Evolutionary conservation across 2,329 filamentous ascomycete genomes (phyloP).

Genomic region (Hymenoscyphus occultus): DNA sequence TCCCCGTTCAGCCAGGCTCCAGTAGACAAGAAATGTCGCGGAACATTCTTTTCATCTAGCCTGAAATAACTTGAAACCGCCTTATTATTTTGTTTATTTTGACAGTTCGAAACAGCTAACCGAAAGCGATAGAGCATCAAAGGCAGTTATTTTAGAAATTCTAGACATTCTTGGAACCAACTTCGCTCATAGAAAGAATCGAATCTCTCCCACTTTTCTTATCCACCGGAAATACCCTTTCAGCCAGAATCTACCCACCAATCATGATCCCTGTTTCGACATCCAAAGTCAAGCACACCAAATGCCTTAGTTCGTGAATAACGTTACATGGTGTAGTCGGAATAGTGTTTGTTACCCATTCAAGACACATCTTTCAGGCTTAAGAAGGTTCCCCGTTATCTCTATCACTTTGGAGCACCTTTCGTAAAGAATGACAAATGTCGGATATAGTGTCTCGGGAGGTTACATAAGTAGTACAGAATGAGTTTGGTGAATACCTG

Average conservation of each 20-base stretch:
- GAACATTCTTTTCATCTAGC: too few species aligned
- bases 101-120: too few species aligned
- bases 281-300: background rate
- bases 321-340: slow-evolving; percentile 7
- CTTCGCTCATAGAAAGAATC: too few species aligned
- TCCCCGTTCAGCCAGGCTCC: background rate
- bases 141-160: too few species aligned
- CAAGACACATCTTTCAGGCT: background rate
- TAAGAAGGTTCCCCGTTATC: background rate
- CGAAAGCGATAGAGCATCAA: too few species aligned
- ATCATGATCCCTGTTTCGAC: background rate
- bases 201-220: background rate
- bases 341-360: background rate
- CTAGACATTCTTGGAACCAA: too few species aligned
- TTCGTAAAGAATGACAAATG: background rate
- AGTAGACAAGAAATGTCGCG: too few species aligned
- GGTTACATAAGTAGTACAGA: background rate
- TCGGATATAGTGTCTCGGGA: background rate
- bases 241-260: background rate
- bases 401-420: background rate
- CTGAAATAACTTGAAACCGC: too few species aligned
- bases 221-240: background rate
- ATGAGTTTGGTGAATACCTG: background rate
- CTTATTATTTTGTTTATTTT: too few species aligned
- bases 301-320: slow-evolving; percentile 9